Base-by-base conservation (phyloP, 225 moss, liverwort and hornwort genomes). In the Climacium dendroides region DNA sequence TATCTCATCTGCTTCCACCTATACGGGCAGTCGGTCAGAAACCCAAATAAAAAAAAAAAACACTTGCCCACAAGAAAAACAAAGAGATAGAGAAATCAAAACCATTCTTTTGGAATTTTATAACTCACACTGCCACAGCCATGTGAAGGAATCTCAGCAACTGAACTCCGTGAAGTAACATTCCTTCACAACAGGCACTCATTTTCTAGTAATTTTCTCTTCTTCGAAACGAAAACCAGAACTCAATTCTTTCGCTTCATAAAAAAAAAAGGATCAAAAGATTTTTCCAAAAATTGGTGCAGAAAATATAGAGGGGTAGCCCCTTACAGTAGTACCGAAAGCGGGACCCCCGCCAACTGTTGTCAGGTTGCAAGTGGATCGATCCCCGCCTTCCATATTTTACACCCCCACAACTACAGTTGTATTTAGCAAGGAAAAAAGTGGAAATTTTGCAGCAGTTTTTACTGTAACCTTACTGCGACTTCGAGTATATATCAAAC, bases 1-100 rank as follows among this genome's bases (percentile, higher is more conserved):
- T 89, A 91, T 91, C 91, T 66, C 28, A 89, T 91, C 91, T 78
- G 14, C 43, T 80, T 19, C 74, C 74, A 62, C 80, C 39, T 59
- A 54, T 73, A 53, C 79, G 66, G 86, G 9, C 88, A 60, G 69
- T 6, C 47, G 73, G 73, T 32, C 83, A 47, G 47, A 26, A 63
- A 15, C 8, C 17, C 7, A 61, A 29, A 5, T 50, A 50, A 59
- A 58, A 25, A 58, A 55, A 20, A 8, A 30, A 61, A 29, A 14
- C 5, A 78, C 20, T 48, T 8, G 35, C 30, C 35, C 78, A 5
- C 10, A 28, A 53, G 37, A 9, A 55, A 11, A 6, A 67, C 1
- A 11, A 7, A 16, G 16, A 5, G 20, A 28, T 10, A 15, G 0
- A 4, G 30, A 29, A 19, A 2, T 5, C 7, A 25, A 43, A 7